Evolutionary conservation across 2,329 filamentous ascomycete species (phyloP).

Genomic region (Fusarium marasasianum): DNA sequence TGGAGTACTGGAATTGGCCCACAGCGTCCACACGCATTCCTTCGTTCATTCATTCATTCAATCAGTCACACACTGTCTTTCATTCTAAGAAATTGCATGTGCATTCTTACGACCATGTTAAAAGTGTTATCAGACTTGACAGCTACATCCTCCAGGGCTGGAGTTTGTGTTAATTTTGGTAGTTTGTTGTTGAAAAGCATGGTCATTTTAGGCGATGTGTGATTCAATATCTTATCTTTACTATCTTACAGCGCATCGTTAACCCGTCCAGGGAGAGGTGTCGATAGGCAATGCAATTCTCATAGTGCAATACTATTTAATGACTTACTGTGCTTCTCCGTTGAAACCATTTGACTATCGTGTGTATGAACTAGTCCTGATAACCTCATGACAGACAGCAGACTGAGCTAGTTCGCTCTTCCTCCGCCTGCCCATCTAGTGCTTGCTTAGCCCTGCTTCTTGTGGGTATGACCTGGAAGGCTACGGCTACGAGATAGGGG

Average conservation of each 20-base stretch:
- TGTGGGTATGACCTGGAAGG: background rate
- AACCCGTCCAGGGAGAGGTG: background rate
- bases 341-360: background rate
- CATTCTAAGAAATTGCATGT: slow-evolving; percentile 21
- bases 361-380: background rate
- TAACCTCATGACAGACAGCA: background rate
- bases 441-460: background rate
- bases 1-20: slow-evolving; percentile 11
- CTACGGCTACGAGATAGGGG: background rate
- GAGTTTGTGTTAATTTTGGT: slow-evolving; percentile 2
- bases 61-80: slow-evolving; percentile 19
- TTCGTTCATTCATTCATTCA: background rate
- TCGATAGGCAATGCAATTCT: background rate
- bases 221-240: background rate
- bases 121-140: slow-evolving; percentile 13
- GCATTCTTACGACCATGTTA: slow-evolving; percentile 1
- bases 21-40: slow-evolving; percentile 38
- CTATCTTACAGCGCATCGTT: background rate
- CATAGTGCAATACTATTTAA: slow-evolving; percentile 12
- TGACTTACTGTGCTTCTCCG: background rate
- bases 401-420: background rate
- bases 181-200: slow-evolving; percentile 16
- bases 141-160: background rate
- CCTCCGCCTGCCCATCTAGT: background rate
- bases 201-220: background rate